These are phyloP conservation scores for Helicocarpus griseus DNA, from an alignment of 2,329 filamentous ascomycete species.

Conservation along the genomic window DNA sequence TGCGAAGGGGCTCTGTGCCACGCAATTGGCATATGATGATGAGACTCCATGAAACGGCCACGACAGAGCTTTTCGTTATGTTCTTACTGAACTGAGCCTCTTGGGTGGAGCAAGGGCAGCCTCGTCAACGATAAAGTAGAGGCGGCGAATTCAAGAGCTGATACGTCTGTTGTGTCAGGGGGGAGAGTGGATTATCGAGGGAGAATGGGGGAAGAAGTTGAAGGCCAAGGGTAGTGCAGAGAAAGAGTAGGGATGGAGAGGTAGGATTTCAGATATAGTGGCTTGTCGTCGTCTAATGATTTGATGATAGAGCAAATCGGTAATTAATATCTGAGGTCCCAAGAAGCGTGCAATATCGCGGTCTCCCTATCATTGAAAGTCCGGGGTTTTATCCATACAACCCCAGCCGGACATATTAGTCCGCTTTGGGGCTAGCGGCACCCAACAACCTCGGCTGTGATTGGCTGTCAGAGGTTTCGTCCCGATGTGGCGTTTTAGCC, in stretches of 20 bases:
- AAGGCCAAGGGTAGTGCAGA: neutral
- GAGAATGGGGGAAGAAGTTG: neutral
- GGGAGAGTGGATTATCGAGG: neutral
- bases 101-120: too few species aligned
- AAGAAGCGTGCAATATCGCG: neutral
- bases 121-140: neutral
- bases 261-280: neutral
- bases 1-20: neutral
- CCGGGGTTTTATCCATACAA: neutral
- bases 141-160: neutral
- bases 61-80: too few species aligned
- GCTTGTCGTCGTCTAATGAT: too few species aligned
- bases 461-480: too few species aligned
- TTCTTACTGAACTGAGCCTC: too few species aligned
- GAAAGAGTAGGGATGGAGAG: neutral
- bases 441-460: too few species aligned
- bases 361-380: neutral
- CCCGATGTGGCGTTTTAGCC: too few species aligned
- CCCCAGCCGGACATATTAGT: neutral
- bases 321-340: neutral
- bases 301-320: neutral
- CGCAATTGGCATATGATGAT: neutral
- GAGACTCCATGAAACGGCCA: neutral
- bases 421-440: too few species aligned
- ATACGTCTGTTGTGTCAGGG: neutral